Evolutionary conservation across 495 filamentous ascomycete genomes (phyloP).

Genomic region (Tetracladium setigerum): DNA sequence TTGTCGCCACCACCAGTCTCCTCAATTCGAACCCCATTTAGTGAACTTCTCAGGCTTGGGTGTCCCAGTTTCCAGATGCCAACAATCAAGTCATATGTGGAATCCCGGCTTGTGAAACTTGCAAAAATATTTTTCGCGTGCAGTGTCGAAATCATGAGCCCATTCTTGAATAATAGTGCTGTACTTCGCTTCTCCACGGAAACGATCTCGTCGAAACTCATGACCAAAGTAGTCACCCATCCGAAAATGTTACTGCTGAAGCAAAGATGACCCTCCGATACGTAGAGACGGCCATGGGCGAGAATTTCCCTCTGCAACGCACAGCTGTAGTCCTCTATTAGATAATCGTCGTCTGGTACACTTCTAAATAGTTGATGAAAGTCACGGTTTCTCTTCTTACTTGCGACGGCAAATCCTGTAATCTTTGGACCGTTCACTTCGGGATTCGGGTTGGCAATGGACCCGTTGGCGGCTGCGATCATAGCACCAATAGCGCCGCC

Average conservation of each 20-base stretch:
- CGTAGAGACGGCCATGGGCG: constrained; percentile 86
- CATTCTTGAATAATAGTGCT: constrained; percentile 93
- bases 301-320: constrained; percentile 94
- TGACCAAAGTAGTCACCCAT: constrained; percentile 94
- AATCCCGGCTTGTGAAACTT: constrained; percentile 87
- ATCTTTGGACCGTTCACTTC: constrained; percentile 59
- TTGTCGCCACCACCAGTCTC: constrained; percentile 78
- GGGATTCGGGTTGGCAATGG: constrained; percentile 52
- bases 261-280: constrained; percentile 95
- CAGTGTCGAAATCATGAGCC: constrained; percentile 90
- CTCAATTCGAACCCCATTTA: constrained; percentile 77
- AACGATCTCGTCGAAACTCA: constrained; percentile 96
- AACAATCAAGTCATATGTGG: constrained; percentile 93
- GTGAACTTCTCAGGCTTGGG: constrained; percentile 76
- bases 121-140: constrained; percentile 95
- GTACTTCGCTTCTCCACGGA: constrained; percentile 96
- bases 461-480: constrained; percentile 55
- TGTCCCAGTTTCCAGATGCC: constrained; percentile 98
- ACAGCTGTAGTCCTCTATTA: constrained; percentile 98
- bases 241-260: constrained; percentile 99
- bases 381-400: constrained; percentile 90
- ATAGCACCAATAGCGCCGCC: constrained; percentile 61
- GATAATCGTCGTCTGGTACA: constrained; percentile 94
- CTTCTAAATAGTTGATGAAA: constrained; percentile 92
- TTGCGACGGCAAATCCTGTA: constrained; percentile 93